Percentiles rank a stretch among this genome's conserved stretches.
Conservation (phyloP, 768 basidiomycete species). For the Amanita muscaria region DNA sequence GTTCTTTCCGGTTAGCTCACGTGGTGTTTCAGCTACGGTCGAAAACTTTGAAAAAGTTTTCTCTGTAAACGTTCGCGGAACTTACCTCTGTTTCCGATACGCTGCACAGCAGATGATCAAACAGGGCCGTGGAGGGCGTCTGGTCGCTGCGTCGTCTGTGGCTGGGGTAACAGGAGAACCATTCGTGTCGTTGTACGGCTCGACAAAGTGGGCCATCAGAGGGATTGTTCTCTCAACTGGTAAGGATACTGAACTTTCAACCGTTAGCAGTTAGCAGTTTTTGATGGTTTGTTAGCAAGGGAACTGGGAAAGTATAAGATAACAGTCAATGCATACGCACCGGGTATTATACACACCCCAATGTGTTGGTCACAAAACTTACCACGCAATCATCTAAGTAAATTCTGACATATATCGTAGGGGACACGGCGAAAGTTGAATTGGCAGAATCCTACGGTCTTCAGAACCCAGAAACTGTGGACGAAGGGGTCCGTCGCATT, state of each 20-base stretch:
- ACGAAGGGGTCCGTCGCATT: constrained; percentile 1
- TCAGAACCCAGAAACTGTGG: background rate
- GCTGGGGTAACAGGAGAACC: constrained; percentile 16
- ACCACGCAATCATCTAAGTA: background rate
- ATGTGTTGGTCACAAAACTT: background rate
- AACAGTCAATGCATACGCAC: constrained; percentile 24
- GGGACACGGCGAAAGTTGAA: background rate
- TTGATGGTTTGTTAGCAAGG: constrained; percentile 9
- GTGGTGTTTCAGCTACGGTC: constrained; percentile 15
- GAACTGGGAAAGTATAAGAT: constrained; percentile 20
- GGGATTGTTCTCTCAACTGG: constrained; percentile 24
- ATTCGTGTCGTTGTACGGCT: constrained; percentile 19
- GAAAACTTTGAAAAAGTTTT: constrained; percentile 26
- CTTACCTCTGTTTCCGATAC: constrained; percentile 29
- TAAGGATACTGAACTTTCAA: constrained; percentile 3
- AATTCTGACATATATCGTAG: background rate
- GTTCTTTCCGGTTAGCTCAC: background rate
- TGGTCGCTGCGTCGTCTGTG: constrained; percentile 35
- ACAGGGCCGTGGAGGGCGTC: constrained; percentile 34
- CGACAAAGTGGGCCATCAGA: constrained; percentile 33
- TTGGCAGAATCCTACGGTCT: background rate
- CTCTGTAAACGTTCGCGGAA: constrained; percentile 27
- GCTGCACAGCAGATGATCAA: constrained; percentile 34
- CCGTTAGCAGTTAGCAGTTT: too few species aligned
- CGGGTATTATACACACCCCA: constrained; percentile 13